These are phyloP conservation scores for Cladosporium sp. DNA, from an alignment of 2,329 filamentous ascomycete genomes.

Conservation along the genomic window DNA sequence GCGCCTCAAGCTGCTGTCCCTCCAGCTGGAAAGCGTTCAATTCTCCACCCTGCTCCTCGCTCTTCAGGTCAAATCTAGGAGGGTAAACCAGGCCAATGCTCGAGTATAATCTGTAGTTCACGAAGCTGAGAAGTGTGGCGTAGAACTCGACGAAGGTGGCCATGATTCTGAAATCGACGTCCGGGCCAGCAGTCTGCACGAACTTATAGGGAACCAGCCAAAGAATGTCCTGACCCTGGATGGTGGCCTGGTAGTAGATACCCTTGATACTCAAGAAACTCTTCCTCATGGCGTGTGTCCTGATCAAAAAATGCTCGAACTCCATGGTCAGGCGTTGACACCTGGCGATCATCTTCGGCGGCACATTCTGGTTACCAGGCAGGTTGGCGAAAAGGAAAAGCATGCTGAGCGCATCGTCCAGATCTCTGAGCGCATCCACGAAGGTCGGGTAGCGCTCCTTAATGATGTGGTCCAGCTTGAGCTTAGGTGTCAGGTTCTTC, in stretches of 20 bases:
- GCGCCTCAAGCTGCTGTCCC: conserved; percentile 53
- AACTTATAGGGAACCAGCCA: conserved; percentile 98
- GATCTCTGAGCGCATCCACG: conserved; percentile 83
- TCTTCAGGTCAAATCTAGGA: conserved; percentile 80
- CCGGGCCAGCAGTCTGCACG: conserved; percentile 86
- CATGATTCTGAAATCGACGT: conserved; percentile 99
- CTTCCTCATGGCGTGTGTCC: conserved; percentile 84
- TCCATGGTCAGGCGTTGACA: conserved; percentile 91
- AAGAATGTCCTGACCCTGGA: conserved; percentile 92
- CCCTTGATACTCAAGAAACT: conserved; percentile 98
- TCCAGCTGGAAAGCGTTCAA: conserved; percentile 87
- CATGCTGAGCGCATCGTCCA: conserved; percentile 95
- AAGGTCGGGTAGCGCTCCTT: conserved; percentile 98
- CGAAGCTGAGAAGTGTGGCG: conserved; percentile 88
- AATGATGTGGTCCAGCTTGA: conserved; percentile 93
- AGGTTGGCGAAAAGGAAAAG: conserved; percentile 96
- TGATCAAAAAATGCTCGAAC: conserved; percentile 96
- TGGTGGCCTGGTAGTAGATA: conserved; percentile 97
- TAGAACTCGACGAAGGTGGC: conserved; percentile 99
- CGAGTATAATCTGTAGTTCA: conserved; percentile 94
- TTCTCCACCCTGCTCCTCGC: conserved; percentile 85
- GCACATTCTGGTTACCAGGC: conserved; percentile 80
- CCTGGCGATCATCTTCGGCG: conserved; percentile 88
- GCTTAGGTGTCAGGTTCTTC: conserved; percentile 80
- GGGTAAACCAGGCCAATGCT: conserved; percentile 88